Conservation (phyloP, 768 basidiomycete species). For the Psilocybe sp. region DNA sequence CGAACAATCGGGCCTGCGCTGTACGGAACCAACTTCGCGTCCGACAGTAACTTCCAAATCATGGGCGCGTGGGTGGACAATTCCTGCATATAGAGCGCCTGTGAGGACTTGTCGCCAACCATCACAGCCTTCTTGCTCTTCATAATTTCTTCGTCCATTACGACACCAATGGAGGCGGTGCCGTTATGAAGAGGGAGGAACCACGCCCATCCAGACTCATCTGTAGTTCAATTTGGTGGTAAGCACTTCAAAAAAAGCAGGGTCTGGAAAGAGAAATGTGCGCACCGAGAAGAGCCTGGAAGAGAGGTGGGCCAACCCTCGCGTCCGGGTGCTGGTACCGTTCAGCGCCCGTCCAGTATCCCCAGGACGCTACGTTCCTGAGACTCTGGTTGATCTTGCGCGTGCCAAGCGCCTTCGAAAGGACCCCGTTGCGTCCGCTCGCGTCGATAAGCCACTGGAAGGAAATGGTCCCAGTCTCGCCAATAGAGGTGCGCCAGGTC, state of each 20-base stretch:
- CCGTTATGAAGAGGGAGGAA: conserved; percentile 52
- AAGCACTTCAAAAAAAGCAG: neutral
- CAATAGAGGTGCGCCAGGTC: conserved; percentile 32
- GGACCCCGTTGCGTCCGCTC: conserved; percentile 54
- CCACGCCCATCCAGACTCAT: conserved; percentile 57
- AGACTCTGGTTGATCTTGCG: conserved; percentile 50
- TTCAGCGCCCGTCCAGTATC: conserved; percentile 55
- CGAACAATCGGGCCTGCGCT: too few species aligned
- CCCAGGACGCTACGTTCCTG: conserved; percentile 64
- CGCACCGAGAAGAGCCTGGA: conserved; percentile 55
- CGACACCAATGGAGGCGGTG: conserved; percentile 47
- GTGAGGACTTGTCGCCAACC: too few species aligned
- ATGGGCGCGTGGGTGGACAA: too few species aligned
- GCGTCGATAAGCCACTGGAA: conserved; percentile 68
- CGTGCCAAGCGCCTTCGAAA: conserved; percentile 59
- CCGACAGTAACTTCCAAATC: too few species aligned
- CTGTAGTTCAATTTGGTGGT: conserved; percentile 18
- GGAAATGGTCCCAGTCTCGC: conserved; percentile 35
- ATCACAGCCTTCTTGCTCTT: conserved; percentile 26
- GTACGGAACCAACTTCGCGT: too few species aligned
- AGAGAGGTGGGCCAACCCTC: conserved; percentile 45
- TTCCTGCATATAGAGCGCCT: too few species aligned
- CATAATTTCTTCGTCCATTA: conserved; percentile 38
- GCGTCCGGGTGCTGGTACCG: conserved; percentile 39
- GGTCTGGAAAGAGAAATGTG: neutral